phyloP scores from a whole-genome alignment of 371 early-diverging fungal species.

The Apophysomyces variabilis region DNA sequence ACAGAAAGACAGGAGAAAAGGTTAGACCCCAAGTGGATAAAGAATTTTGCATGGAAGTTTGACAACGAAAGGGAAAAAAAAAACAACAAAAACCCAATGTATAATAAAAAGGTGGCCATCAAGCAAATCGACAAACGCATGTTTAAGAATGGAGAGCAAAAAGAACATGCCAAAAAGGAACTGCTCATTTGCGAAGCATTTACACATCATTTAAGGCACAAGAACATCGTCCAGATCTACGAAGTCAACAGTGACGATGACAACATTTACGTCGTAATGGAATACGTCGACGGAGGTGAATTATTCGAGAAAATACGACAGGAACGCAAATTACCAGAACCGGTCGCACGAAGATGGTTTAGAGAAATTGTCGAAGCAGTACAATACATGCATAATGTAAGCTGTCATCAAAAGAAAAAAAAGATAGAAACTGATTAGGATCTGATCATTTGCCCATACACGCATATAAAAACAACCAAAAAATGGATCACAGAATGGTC shows the following conservation, averaged over 20 bases:
- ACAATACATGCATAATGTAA: constrained; percentile 86
- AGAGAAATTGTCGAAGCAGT: constrained; percentile 95
- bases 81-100: background rate
- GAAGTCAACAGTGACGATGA: constrained; percentile 87
- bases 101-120: constrained; percentile 58
- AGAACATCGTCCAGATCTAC: constrained; percentile 85
- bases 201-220: constrained; percentile 75
- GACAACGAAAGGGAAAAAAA: background rate
- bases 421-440: too few species aligned
- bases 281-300: constrained; percentile 96
- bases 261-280: constrained; percentile 92
- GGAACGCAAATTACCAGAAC: constrained; percentile 82
- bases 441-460: background rate
- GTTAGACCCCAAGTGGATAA: constrained; percentile 56
- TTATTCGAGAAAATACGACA: constrained; percentile 94
- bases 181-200: constrained; percentile 66
- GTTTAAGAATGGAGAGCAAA: constrained; percentile 58
- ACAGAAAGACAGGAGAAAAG: constrained; percentile 61
- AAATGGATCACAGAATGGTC: constrained; percentile 54
- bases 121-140: constrained; percentile 62
- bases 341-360: constrained; percentile 87
- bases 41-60: constrained; percentile 22
- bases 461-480: constrained; percentile 37
- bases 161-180: constrained; percentile 60
- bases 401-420: constrained; percentile 23